A percentile compares a stretch with the other conserved stretches of the same genome.
phyloP scores from a whole-genome alignment of 2,329 filamentous ascomycete genomes.

The Fusarium gaditjirri region DNA sequence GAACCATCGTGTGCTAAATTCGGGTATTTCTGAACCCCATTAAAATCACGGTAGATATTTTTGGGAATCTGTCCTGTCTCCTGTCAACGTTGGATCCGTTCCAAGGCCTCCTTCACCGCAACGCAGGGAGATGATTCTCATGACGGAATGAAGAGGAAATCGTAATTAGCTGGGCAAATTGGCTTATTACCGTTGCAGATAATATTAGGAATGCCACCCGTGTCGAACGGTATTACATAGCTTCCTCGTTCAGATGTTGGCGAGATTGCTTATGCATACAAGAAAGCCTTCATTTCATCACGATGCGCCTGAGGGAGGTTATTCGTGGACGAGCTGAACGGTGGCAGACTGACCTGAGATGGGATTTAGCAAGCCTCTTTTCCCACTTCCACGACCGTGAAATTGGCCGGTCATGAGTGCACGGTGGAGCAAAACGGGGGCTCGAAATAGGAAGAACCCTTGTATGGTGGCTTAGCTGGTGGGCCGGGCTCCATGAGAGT shows the following conservation, averaged over 20 bases:
- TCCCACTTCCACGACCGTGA: constrained; percentile 31
- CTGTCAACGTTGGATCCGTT: neutral
- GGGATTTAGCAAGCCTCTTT: constrained; percentile 27
- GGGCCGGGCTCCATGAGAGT: constrained; percentile 19
- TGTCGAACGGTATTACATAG: constrained; percentile 18
- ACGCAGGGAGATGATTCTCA: constrained; percentile 34
- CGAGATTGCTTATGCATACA: constrained; percentile 37
- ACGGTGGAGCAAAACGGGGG: constrained; percentile 35
- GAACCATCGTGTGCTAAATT: constrained; percentile 27
- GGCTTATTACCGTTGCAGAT: constrained; percentile 31
- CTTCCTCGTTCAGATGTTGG: constrained; percentile 19
- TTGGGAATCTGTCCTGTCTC: constrained; percentile 10
- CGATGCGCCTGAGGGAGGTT: constrained; percentile 10
- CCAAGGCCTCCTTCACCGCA: constrained; percentile 29
- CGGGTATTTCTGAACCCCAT: constrained; percentile 16
- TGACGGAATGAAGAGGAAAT: constrained; percentile 33
- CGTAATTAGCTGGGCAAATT: constrained; percentile 42
- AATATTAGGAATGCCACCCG: constrained; percentile 32
- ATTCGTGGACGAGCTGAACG: constrained; percentile 27
- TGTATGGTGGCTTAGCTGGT: constrained; percentile 39
- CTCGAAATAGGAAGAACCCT: constrained; percentile 39
- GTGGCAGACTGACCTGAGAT: constrained; percentile 25
- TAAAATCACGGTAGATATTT: constrained; percentile 7
- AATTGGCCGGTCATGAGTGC: constrained; percentile 32
- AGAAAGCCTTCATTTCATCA: constrained; percentile 18